These are phyloP conservation scores for Penicillium sp. DNA, from an alignment of 2,329 filamentous ascomycete species.

Conservation along the genomic window DNA sequence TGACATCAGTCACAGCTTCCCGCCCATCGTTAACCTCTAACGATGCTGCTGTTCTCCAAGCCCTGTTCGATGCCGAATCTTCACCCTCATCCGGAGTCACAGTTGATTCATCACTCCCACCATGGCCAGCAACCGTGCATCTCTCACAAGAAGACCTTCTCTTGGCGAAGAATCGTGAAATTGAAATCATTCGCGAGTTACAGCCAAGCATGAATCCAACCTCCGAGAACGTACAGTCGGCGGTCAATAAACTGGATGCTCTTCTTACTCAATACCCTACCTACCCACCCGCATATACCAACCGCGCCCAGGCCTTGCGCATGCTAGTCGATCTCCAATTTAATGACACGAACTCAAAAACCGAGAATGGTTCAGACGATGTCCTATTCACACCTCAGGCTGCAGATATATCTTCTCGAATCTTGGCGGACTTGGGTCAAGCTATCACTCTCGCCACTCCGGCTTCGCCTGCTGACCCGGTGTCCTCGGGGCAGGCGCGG, in stretches of 20 bases:
- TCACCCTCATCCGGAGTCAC: constrained; percentile 39
- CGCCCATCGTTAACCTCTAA: constrained; percentile 41
- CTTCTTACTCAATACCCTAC: constrained; percentile 46
- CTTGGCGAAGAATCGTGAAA: constrained; percentile 41
- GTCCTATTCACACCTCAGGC: constrained; percentile 28
- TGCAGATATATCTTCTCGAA: constrained; percentile 18
- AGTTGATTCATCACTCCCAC: constrained; percentile 41
- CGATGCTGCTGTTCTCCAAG: constrained; percentile 47
- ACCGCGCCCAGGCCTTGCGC: constrained; percentile 55
- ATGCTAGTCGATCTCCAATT: constrained; percentile 32
- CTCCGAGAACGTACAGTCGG: constrained; percentile 27
- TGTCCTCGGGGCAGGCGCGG: constrained; percentile 51
- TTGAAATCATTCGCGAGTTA: constrained; percentile 42
- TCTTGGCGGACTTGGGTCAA: constrained; percentile 40
- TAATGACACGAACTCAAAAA: neutral
- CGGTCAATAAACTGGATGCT: constrained; percentile 41
- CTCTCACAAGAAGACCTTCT: constrained; percentile 40
- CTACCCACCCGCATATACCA: constrained; percentile 58
- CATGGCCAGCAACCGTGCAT: constrained; percentile 37
- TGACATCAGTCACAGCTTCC: constrained; percentile 22
- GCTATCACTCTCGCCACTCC: constrained; percentile 51
- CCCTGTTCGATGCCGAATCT: constrained; percentile 49
- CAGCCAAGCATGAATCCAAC: constrained; percentile 24
- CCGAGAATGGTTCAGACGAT: constrained; percentile 14
- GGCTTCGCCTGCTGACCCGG: constrained; percentile 35